phyloP scores from a whole-genome alignment of 441 rosid species.

The Populus hybrid region DNA sequence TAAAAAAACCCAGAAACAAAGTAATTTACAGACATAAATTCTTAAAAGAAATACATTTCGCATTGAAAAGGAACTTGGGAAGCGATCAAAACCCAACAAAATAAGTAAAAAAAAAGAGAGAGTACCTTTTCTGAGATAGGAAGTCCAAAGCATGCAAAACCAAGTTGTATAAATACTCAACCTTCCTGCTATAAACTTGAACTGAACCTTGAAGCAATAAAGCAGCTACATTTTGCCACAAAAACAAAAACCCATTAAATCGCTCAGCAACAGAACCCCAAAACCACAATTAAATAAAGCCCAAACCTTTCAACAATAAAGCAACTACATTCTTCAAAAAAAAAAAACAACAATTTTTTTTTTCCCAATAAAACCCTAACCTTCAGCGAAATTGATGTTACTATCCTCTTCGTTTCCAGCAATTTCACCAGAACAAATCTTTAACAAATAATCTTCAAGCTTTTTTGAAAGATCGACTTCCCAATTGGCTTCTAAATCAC shows the following conservation, averaged over 20 bases:
- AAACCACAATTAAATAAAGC: neutral
- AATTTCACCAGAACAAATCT: constrained; percentile 84
- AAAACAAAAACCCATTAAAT: neutral
- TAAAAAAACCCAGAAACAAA: neutral
- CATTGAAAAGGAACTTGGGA: neutral
- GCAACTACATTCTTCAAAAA: neutral
- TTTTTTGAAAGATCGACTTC: constrained; percentile 74
- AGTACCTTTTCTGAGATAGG: constrained; percentile 73
- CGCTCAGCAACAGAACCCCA: neutral
- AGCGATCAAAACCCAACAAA: neutral
- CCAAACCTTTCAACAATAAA: neutral
- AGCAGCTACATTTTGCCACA: constrained; percentile 60
- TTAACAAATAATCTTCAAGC: constrained; percentile 82
- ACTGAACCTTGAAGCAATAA: constrained; percentile 92
- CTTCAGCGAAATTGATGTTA: constrained; percentile 83
- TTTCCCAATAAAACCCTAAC: constrained; percentile 27
- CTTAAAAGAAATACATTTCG: neutral
- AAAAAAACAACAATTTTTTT: too few species aligned
- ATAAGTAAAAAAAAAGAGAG: neutral
- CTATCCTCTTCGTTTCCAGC: constrained; percentile 42
- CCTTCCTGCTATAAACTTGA: constrained; percentile 91
- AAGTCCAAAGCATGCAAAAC: constrained; percentile 87
- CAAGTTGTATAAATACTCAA: constrained; percentile 82
- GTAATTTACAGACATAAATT: neutral
- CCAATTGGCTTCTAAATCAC: constrained; percentile 88